Conservation (phyloP, 2,329 filamentous ascomycete genomes). For the Chaetomium strumarium region DNA sequence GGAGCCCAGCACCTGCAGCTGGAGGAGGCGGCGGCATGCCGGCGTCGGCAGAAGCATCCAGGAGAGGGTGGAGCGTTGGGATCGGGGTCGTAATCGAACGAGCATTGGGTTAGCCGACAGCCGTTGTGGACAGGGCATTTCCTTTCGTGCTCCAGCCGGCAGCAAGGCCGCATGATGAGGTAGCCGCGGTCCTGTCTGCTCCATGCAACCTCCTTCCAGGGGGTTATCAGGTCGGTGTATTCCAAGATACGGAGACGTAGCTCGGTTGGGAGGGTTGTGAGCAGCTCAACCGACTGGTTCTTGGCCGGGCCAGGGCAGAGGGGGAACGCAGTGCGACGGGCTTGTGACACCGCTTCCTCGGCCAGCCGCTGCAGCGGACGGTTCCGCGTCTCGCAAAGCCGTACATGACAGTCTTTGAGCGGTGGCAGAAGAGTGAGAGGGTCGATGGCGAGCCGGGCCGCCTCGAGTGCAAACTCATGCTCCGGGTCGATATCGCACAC, state of each 20-base stretch:
- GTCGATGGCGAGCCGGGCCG: not conserved
- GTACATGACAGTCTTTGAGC: not conserved
- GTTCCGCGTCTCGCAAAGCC: not conserved
- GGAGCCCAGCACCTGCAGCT: constrained; percentile 3
- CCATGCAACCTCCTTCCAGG: not conserved
- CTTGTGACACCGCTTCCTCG: not conserved
- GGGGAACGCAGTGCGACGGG: not conserved
- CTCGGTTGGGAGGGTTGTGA: not conserved
- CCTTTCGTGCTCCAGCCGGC: not conserved
- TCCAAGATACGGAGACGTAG: not conserved
- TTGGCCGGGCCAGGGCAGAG: not conserved
- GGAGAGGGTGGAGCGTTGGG: not conserved
- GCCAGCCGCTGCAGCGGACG: not conserved
- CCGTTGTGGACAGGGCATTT: not conserved
- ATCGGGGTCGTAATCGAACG: not conserved
- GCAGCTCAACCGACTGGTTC: no score
- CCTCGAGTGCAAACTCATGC: not conserved
- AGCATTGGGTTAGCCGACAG: not conserved
- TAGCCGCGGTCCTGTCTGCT: not conserved
- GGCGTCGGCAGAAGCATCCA: not conserved
- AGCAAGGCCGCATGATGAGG: not conserved
- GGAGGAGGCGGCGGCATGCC: not conserved
- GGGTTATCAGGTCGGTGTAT: constrained; percentile 1
- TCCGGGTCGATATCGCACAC: not conserved
- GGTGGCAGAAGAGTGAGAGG: not conserved